Percentiles rank a stretch among this genome's conserved stretches.
Evolutionary conservation across 768 basidiomycete genomes (phyloP).

Genomic region (Epithele typhae): DNA sequence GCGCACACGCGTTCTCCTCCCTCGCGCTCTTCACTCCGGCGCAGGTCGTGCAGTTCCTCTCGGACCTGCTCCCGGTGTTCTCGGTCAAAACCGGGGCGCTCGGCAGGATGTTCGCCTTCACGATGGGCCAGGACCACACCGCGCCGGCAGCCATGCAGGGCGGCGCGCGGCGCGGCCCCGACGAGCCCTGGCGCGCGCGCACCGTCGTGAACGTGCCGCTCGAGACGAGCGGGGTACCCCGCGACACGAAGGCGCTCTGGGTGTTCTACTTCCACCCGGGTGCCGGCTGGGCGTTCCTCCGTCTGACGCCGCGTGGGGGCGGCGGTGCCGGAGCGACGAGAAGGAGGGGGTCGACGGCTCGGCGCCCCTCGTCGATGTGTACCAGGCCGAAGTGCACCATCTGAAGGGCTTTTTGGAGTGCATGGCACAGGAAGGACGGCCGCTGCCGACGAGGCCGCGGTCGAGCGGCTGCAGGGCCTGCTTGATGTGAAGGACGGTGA

Average conservation of each 20-base stretch:
- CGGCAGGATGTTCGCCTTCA: no score
- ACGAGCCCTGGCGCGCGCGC: no score
- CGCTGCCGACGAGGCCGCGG: conserved; percentile 15
- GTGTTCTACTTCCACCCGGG: conserved; percentile 8
- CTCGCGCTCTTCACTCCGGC: conserved; percentile 27
- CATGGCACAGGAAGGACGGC: conserved; percentile 23
- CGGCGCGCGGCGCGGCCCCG: no score
- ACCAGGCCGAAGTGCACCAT: conserved; percentile 6
- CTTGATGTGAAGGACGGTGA: neutral
- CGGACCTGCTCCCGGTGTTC: neutral
- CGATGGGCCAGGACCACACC: no score
- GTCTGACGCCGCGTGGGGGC: no score
- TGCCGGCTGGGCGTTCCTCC: no score
- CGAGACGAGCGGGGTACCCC: neutral
- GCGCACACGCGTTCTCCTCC: no score
- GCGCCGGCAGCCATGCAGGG: no score
- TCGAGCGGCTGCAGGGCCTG: conserved; percentile 8
- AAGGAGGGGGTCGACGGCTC: no score
- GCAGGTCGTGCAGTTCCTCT: conserved; percentile 21
- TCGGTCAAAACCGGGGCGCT: no score
- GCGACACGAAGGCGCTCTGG: conserved; percentile 8
- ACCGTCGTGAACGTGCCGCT: neutral
- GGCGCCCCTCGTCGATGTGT: no score
- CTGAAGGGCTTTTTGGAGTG: conserved; percentile 19
- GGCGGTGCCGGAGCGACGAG: no score